These are phyloP conservation scores for Biscutella laevigata DNA, from an alignment of 441 rosid species.

Conservation along the genomic window DNA sequence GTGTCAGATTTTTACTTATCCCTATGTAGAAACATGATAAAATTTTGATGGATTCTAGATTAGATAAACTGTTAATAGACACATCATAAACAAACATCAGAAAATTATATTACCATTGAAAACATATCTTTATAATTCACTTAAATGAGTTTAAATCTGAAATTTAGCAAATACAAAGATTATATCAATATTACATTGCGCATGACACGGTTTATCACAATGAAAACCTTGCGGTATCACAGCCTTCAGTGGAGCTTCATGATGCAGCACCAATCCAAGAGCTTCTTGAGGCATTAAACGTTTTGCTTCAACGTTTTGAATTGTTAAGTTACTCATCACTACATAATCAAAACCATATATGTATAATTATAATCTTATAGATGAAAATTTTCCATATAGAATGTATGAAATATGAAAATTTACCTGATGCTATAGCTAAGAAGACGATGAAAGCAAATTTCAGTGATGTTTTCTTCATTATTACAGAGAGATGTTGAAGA, in stretches of 20 bases:
- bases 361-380: too few species aligned
- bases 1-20: too few species aligned
- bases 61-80: too few species aligned
- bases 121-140: too few species aligned
- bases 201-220: not conserved
- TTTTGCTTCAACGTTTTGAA: not conserved
- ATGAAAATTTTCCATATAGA: not conserved
- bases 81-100: too few species aligned
- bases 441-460: not conserved
- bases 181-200: too few species aligned
- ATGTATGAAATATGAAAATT: not conserved
- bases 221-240: too few species aligned
- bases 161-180: too few species aligned
- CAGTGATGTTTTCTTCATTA: not conserved
- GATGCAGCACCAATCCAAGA: not conserved
- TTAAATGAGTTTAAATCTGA: too few species aligned
- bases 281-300: not conserved
- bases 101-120: too few species aligned
- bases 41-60: too few species aligned
- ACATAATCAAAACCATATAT: not conserved
- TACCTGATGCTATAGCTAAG: conserved; percentile 6
- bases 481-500: not conserved
- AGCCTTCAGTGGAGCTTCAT: not conserved
- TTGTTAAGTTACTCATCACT: not conserved
- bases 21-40: too few species aligned